Evolutionary conservation across 768 basidiomycete species (phyloP).

Genomic region (Boletus vinaceobasis): DNA sequence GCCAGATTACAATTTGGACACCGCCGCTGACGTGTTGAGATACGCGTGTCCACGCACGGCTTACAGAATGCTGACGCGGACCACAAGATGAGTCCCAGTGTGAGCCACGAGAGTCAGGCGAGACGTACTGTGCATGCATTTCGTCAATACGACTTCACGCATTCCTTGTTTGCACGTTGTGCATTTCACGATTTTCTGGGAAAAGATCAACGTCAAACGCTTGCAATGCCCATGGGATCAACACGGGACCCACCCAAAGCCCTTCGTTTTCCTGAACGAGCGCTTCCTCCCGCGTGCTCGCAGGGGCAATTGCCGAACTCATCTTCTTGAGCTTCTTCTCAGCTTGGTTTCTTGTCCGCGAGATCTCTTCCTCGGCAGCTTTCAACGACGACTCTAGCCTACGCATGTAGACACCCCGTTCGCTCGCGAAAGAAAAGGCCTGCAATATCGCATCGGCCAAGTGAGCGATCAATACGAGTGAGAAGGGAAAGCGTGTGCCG

Average conservation of each 20-base stretch:
- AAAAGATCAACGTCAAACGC: background rate
- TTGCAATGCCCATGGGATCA: background rate
- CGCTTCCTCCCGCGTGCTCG: slow-evolving; percentile 32
- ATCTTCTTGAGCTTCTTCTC: slow-evolving; percentile 53
- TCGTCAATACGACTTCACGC: slow-evolving; percentile 76
- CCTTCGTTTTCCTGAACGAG: slow-evolving; percentile 50
- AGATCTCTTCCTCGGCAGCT: slow-evolving; percentile 43
- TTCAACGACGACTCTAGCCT: slow-evolving; percentile 19
- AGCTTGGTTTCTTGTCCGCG: slow-evolving; percentile 46
- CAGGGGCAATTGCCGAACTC: slow-evolving; percentile 28
- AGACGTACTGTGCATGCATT: slow-evolving; percentile 87
- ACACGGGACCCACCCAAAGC: slow-evolving; percentile 48
- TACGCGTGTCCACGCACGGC: slow-evolving; percentile 79
- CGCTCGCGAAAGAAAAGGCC: slow-evolving; percentile 30
- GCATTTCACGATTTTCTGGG: slow-evolving; percentile 79
- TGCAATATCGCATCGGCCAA: slow-evolving; percentile 12
- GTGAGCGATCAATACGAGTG: background rate
- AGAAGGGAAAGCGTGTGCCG: background rate
- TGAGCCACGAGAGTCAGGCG: background rate
- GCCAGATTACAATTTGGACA: slow-evolving; percentile 84
- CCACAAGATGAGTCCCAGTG: background rate
- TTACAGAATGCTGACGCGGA: slow-evolving; percentile 71
- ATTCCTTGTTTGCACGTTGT: slow-evolving; percentile 80
- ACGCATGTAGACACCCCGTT: slow-evolving; percentile 28
- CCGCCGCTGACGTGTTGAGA: slow-evolving; percentile 87